These are phyloP conservation scores for Hymenoscyphus scutula DNA, from an alignment of 2,329 filamentous ascomycete species.

Conservation along the genomic window DNA sequence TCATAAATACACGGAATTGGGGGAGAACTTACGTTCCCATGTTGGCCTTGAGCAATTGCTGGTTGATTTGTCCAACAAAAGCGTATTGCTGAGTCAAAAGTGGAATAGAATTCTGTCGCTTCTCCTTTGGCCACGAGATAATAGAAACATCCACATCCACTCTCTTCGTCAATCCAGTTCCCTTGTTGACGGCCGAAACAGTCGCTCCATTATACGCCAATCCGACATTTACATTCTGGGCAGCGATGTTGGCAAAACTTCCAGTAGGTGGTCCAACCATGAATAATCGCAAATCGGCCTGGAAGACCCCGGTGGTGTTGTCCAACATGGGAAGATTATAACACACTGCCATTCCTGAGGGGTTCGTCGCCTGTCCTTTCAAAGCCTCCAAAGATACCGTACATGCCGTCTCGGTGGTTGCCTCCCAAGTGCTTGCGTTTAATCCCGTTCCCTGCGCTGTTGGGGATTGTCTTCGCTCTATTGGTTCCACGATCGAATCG, in stretches of 20 bases:
- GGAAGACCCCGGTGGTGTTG: conserved; percentile 65
- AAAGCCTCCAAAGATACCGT: conserved; percentile 53
- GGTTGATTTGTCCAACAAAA: conserved; percentile 68
- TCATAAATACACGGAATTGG: not conserved
- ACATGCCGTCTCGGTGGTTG: conserved; percentile 58
- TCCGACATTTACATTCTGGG: conserved; percentile 52
- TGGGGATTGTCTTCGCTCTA: conserved; percentile 28
- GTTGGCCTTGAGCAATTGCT: conserved; percentile 49
- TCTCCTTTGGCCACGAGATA: conserved; percentile 30
- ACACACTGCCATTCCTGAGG: conserved; percentile 75
- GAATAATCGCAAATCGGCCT: conserved; percentile 74
- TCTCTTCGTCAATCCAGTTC: conserved; percentile 22
- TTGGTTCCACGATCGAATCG: conserved; percentile 32
- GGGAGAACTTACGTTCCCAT: conserved; percentile 58
- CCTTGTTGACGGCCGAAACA: conserved; percentile 44
- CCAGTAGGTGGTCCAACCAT: conserved; percentile 60
- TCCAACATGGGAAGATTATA: conserved; percentile 77
- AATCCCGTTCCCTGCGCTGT: conserved; percentile 14
- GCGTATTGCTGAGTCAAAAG: conserved; percentile 61
- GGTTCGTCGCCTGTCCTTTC: conserved; percentile 59
- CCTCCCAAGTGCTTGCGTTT: conserved; percentile 57
- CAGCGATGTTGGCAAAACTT: conserved; percentile 50
- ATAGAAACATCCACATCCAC: conserved; percentile 23
- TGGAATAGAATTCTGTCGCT: conserved; percentile 26
- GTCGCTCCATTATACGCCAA: conserved; percentile 55